Evolutionary conservation across 2,329 filamentous ascomycete species (phyloP).

Genomic region (Ophiostoma novo-ulmi): DNA sequence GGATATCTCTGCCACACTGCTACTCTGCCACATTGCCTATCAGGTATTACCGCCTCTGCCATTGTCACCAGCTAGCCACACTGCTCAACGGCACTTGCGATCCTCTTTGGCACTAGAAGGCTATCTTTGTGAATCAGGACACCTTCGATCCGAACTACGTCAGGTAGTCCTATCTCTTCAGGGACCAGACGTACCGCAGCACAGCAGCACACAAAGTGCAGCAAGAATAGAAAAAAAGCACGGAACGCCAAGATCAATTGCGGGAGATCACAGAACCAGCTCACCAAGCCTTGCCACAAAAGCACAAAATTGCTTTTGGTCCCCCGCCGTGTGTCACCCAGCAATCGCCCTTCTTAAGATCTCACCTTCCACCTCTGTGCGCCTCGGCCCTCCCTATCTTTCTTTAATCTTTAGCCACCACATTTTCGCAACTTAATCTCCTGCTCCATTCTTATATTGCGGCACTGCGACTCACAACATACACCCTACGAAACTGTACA

Average conservation of each 20-base stretch:
- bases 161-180: background rate
- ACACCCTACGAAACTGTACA: background rate
- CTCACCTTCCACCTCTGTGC: background rate
- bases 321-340: constrained; percentile 11
- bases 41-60: background rate
- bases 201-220: background rate
- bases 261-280: background rate
- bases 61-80: background rate
- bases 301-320: background rate
- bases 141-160: background rate
- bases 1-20: background rate
- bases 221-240: background rate
- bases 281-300: background rate
- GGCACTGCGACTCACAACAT: background rate
- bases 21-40: too few relatives aligned
- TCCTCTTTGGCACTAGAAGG: background rate
- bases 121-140: background rate
- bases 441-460: background rate
- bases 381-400: background rate
- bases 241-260: background rate
- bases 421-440: background rate
- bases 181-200: background rate
- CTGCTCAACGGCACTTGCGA: background rate
- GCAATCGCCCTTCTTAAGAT: background rate
- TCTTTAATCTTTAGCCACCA: background rate